Percentiles rank a stretch among this genome's conserved stretches.
Evolutionary conservation across 2,329 filamentous ascomycete genomes (phyloP).

Genomic region (Periconia sp.): DNA sequence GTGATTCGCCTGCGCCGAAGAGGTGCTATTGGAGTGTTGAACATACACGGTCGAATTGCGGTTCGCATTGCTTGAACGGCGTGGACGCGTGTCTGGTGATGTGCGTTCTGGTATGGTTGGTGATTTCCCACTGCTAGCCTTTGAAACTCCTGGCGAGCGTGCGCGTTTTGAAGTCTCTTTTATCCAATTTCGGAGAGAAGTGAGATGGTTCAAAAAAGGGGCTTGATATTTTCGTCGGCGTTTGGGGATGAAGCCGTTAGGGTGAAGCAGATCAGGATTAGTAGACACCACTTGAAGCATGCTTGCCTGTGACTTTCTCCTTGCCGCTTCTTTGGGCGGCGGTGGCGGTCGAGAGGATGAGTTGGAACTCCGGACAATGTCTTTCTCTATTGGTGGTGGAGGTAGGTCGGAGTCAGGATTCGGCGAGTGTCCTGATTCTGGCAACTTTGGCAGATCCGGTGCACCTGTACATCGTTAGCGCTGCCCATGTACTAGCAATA

Average conservation of each 20-base stretch:
- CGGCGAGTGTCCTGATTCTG: constrained; percentile 57
- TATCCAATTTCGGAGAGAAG: constrained; percentile 72
- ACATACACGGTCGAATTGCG: constrained; percentile 37
- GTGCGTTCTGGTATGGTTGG: constrained; percentile 32
- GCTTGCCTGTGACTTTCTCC: constrained; percentile 75
- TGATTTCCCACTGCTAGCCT: constrained; percentile 37
- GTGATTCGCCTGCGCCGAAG: constrained; percentile 42
- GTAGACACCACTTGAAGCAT: constrained; percentile 82
- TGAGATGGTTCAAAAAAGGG: constrained; percentile 67
- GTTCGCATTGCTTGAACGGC: constrained; percentile 40
- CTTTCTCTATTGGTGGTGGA: constrained; percentile 76
- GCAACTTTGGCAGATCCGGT: constrained; percentile 75
- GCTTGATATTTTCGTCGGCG: constrained; percentile 60
- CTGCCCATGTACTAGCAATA: not conserved
- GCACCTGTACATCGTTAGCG: constrained; percentile 49
- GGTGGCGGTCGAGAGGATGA: constrained; percentile 78
- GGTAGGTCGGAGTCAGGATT: constrained; percentile 47
- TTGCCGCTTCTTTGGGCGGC: constrained; percentile 75
- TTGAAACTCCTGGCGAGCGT: constrained; percentile 35
- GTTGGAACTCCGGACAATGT: constrained; percentile 72
- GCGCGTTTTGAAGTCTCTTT: constrained; percentile 57
- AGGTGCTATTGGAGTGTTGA: constrained; percentile 40
- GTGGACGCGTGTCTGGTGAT: constrained; percentile 29
- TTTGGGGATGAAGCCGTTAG: constrained; percentile 59
- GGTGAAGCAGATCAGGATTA: constrained; percentile 62